These are phyloP conservation scores for Cercophora scortea DNA, from an alignment of 495 filamentous ascomycete genomes.

Conservation along the genomic window DNA sequence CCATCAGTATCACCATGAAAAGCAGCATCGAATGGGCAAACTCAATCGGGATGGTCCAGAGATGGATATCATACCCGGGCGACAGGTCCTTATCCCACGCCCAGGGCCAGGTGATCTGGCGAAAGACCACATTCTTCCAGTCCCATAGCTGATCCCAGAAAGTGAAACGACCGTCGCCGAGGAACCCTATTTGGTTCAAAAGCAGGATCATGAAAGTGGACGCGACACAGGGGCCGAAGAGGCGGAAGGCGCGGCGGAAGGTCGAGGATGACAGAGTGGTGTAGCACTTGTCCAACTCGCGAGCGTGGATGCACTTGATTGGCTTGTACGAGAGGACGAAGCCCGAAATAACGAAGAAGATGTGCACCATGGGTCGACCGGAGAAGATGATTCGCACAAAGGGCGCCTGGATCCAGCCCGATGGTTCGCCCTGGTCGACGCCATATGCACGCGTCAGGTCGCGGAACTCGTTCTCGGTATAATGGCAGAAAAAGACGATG, in stretches of 20 bases:
- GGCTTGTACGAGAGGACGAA: conserved; percentile 62
- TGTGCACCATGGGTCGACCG: conserved; percentile 62
- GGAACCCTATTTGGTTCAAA: conserved; percentile 44
- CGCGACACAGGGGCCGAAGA: conserved; percentile 54
- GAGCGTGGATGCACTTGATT: conserved; percentile 48
- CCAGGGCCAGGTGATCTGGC: conserved; percentile 45
- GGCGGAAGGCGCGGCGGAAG: conserved; percentile 54
- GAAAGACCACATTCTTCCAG: conserved; percentile 39
- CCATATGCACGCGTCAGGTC: conserved; percentile 31
- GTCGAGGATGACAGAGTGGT: conserved; percentile 48
- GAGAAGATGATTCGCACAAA: conserved; percentile 55
- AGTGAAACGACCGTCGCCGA: conserved; percentile 20
- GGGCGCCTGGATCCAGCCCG: conserved; percentile 52
- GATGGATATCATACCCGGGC: conserved; percentile 49
- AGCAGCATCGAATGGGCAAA: conserved; percentile 56
- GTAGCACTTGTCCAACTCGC: conserved; percentile 29
- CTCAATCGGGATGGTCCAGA: conserved; percentile 64
- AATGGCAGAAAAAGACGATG: conserved; percentile 44
- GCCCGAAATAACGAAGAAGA: conserved; percentile 69
- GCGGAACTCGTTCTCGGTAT: conserved; percentile 34
- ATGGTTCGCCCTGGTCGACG: conserved; percentile 29
- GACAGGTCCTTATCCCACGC: conserved; percentile 46
- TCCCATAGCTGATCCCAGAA: conserved; percentile 39
- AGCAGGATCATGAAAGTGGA: conserved; percentile 49
- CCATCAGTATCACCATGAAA: conserved; percentile 48